Base-by-base conservation (phyloP, 2,329 filamentous ascomycete genomes). In the Bretziella fagacearum region DNA sequence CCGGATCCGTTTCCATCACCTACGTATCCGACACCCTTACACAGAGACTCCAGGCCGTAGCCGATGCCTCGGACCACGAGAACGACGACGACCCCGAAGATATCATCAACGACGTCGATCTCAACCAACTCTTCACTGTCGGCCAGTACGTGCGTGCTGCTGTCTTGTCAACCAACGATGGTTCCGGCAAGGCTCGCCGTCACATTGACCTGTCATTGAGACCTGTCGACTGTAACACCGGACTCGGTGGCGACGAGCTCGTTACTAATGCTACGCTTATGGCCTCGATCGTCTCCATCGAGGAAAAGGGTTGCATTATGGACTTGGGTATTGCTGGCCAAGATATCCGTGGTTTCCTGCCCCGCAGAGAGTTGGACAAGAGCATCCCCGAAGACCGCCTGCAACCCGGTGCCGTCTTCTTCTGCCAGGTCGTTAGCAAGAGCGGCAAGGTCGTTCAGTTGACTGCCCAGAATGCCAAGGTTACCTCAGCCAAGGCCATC, bases 261-360 rank as follows among this genome's bases (percentile, higher is more conserved):
- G 77, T 91, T 7, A 63, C 72, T 33, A 81, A 93, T 57, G 71
- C 69, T 53, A 86, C 83, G 39, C 67, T 96, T 17, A 93, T 96
- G 71, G 89, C 86, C 2, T 81, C 86, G 0, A 79, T 98, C 22
- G 64, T 73, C 44, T 98, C 89, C 61, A 81, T 93, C n/a, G 89
- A 98, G 62, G 93, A 98, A 56, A 87, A 94, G 57, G 91, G 91
- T 52, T 73, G 91, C 49, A 75, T 96, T 48, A 94, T 98, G 85
- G 85, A 95, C 55, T 64, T 96, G 30, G 85, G 85, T 15, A 67
- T 96, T 5, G 69, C 77, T 29, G 74, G 77, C 46, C 65, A 70
- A 26, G 71, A 74, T 30, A 60, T 87, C 45, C 79, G 78, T 53
- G 91, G 84, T 2, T 98, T 98, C 63, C 70, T 98, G 57, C 75